Conservation (phyloP, 768 basidiomycete species). For the Mycena alexandri region DNA sequence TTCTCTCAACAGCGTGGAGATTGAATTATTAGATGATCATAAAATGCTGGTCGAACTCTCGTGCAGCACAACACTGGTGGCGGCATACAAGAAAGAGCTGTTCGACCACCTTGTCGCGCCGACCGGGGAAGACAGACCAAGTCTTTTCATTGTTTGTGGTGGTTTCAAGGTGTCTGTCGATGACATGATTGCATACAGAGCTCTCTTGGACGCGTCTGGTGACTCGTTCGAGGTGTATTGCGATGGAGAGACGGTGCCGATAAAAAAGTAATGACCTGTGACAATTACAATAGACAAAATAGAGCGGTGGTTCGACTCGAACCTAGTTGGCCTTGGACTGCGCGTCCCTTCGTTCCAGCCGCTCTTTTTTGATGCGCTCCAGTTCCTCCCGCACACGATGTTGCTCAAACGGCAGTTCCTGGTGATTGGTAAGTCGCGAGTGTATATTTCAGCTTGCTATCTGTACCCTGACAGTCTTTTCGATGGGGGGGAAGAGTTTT, state of each 20-base stretch:
- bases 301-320: constrained; percentile 2
- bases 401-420: constrained; percentile 78
- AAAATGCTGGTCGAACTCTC: constrained; percentile 82
- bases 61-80: constrained; percentile 75
- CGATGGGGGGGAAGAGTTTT: constrained; percentile 74
- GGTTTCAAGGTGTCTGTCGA: constrained; percentile 76
- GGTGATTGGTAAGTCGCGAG: constrained; percentile 10
- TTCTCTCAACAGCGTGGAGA: neutral
- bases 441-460: neutral
- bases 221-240: constrained; percentile 53
- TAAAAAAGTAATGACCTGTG: constrained; percentile 37
- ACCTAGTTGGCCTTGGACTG: constrained; percentile 12
- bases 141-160: constrained; percentile 80
- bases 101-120: constrained; percentile 65
- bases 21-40: constrained; percentile 69
- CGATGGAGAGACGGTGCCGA: constrained; percentile 52
- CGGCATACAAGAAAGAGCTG: constrained; percentile 71
- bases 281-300: constrained; percentile 17
- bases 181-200: constrained; percentile 64
- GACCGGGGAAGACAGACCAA: constrained; percentile 47
- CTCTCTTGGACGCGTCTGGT: constrained; percentile 52
- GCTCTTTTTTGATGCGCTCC: constrained; percentile 76
- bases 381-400: constrained; percentile 75
- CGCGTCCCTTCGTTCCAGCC: constrained; percentile 42
- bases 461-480: constrained; percentile 65